Conservation (phyloP, 1,284 basidiomycete genomes). For the Coriolopsis trogii region DNA sequence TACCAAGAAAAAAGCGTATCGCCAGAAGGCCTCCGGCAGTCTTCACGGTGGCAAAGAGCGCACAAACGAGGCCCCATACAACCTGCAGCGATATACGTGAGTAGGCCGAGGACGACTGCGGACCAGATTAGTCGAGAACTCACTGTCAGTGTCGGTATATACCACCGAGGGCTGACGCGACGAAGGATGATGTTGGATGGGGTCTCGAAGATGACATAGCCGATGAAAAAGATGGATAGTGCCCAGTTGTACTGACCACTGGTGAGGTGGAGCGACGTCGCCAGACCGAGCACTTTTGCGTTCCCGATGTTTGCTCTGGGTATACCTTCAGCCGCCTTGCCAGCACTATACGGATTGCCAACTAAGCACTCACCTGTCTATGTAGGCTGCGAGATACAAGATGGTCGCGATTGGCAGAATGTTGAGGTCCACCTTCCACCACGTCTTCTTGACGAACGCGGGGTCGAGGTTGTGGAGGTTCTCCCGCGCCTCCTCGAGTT, state of each 20-base stretch:
- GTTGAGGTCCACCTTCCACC: slow-evolving; percentile 34
- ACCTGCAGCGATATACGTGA: slow-evolving; percentile 18
- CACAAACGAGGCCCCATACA: slow-evolving; percentile 28
- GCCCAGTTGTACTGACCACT: slow-evolving; percentile 58
- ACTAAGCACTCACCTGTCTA: slow-evolving; percentile 29
- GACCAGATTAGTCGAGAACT: slow-evolving; percentile 9
- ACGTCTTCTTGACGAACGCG: slow-evolving; percentile 29
- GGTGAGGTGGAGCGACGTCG: slow-evolving; percentile 27
- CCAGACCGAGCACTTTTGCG: slow-evolving; percentile 39
- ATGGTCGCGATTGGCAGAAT: slow-evolving; percentile 33
- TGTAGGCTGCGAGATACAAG: slow-evolving; percentile 35
- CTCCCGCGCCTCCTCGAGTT: slow-evolving; percentile 11
- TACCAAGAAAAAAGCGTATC: slow-evolving; percentile 65
- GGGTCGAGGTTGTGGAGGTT: slow-evolving; percentile 25
- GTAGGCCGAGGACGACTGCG: too few relatives aligned
- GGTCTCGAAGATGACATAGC: slow-evolving; percentile 72
- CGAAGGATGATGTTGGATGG: slow-evolving; percentile 43
- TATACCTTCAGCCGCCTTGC: not conserved
- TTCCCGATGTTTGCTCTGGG: slow-evolving; percentile 45
- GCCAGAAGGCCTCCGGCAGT: slow-evolving; percentile 55
- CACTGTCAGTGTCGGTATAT: slow-evolving; percentile 35
- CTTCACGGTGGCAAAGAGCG: slow-evolving; percentile 49
- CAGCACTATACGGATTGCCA: not conserved
- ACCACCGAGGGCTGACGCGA: slow-evolving; percentile 50
- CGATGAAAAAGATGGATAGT: slow-evolving; percentile 66